These are phyloP conservation scores for Apostasia shenzhenica DNA, from an alignment of 106 monocot species.

Conservation along the genomic window DNA sequence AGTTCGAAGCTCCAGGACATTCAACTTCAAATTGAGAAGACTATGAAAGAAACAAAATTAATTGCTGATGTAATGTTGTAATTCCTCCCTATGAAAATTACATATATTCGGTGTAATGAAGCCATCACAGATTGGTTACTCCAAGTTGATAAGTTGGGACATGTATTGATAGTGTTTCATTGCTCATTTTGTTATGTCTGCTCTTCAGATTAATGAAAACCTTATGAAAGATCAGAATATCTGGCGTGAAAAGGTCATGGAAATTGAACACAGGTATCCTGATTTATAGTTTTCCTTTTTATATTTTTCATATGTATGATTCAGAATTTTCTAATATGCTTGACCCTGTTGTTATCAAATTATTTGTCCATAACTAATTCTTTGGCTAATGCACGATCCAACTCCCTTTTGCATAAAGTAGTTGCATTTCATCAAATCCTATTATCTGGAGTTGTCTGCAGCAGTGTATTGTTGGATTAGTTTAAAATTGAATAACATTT, in stretches of 20 bases:
- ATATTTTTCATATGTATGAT: no score
- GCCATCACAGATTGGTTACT: background rate
- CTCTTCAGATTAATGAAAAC: slow-evolving; percentile 59
- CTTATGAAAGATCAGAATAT: slow-evolving; percentile 62
- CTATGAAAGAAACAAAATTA: slow-evolving; percentile 47
- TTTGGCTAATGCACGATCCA: background rate
- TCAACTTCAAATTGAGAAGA: slow-evolving; percentile 53
- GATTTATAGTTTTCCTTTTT: background rate
- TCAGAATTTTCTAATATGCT: background rate
- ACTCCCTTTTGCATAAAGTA: background rate
- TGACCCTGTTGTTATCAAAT: background rate
- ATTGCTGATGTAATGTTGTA: slow-evolving; percentile 40
- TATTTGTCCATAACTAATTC: background rate
- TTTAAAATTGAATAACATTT: background rate
- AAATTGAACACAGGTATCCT: slow-evolving; percentile 78
- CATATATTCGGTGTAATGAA: background rate
- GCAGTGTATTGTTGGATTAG: background rate
- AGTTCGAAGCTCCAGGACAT: slow-evolving; percentile 48
- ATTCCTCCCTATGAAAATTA: background rate
- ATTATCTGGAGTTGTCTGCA: background rate
- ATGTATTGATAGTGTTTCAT: background rate
- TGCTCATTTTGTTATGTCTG: slow-evolving; percentile 9
- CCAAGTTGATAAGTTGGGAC: background rate
- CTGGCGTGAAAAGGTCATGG: slow-evolving; percentile 55
- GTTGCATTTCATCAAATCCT: background rate